These are phyloP conservation scores for Penicillium sp. DNA, from an alignment of 2,329 filamentous ascomycete genomes.

Conservation along the genomic window DNA sequence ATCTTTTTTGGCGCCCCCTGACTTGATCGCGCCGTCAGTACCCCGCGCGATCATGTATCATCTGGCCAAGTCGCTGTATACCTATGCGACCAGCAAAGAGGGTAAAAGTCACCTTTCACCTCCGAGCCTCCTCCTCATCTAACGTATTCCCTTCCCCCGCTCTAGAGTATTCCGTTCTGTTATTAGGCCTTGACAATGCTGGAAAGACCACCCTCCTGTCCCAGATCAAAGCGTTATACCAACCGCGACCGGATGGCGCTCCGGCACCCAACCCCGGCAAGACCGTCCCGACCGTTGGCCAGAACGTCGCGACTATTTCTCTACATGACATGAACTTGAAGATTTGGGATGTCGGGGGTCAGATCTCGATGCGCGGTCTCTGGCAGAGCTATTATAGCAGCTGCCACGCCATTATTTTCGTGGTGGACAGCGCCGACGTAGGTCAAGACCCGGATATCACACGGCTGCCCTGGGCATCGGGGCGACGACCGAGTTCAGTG, in stretches of 20 bases:
- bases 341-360: slow-evolving; percentile 96
- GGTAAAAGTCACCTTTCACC: slow-evolving; percentile 48
- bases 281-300: slow-evolving; percentile 93
- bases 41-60: slow-evolving; percentile 70
- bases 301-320: slow-evolving; percentile 89
- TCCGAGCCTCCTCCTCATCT: neutral
- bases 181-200: slow-evolving; percentile 95
- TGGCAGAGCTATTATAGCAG: slow-evolving; percentile 95
- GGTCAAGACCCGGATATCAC: slow-evolving; percentile 70
- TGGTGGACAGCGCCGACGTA: slow-evolving; percentile 92
- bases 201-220: slow-evolving; percentile 98
- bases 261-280: slow-evolving; percentile 61
- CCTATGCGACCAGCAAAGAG: slow-evolving; percentile 95
- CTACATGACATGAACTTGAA: slow-evolving; percentile 95
- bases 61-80: slow-evolving; percentile 88
- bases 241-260: slow-evolving; percentile 38
- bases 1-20: neutral
- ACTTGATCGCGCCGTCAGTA: slow-evolving; percentile 18
- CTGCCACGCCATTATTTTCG: slow-evolving; percentile 96
- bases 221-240: slow-evolving; percentile 86
- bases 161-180: slow-evolving; percentile 89
- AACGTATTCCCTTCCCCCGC: slow-evolving; percentile 1
- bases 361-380: slow-evolving; percentile 78
- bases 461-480: slow-evolving; percentile 35
- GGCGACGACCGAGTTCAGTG: slow-evolving; percentile 26